Percentiles rank a stretch among this genome's conserved stretches.
These are phyloP conservation scores for Falciphora oryzae DNA, from an alignment of 2,329 filamentous ascomycete species.

Conservation along the genomic window DNA sequence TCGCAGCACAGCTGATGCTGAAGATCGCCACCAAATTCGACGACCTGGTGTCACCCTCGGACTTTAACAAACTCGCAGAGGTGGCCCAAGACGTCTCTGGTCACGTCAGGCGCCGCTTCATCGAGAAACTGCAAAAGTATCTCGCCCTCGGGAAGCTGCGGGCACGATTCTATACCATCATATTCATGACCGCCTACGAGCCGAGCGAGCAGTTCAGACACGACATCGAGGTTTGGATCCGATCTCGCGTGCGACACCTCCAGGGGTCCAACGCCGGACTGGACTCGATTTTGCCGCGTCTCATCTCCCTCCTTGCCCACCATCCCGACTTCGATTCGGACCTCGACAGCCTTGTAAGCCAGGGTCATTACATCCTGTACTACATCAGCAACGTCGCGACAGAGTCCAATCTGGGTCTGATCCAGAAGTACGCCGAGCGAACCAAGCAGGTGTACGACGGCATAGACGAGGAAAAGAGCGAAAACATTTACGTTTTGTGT, in stretches of 20 bases:
- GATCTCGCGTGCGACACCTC: conserved; percentile 68
- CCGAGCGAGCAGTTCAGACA: conserved; percentile 66
- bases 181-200: conserved; percentile 90
- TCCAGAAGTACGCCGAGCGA: conserved; percentile 87
- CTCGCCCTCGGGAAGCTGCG: conserved; percentile 66
- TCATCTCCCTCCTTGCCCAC: conserved; percentile 84
- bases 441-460: conserved; percentile 86
- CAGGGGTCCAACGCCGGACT: conserved; percentile 52
- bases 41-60: conserved; percentile 60
- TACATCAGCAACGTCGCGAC: conserved; percentile 79
- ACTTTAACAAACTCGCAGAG: conserved; percentile 77
- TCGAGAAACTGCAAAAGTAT: conserved; percentile 85
- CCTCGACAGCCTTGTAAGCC: conserved; percentile 67
- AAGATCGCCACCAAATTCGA: conserved; percentile 86
- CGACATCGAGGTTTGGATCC: conserved; percentile 80
- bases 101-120: conserved; percentile 71
- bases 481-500: conserved; percentile 78
- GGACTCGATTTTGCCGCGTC: conserved; percentile 72
- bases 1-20: conserved; percentile 72
- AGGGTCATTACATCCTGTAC: conserved; percentile 83
- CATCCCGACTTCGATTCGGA: conserved; percentile 79
- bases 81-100: conserved; percentile 72
- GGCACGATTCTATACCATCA: conserved; percentile 77
- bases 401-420: conserved; percentile 79
- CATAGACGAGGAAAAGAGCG: conserved; percentile 57